Base-by-base conservation (phyloP, 208 protist genomes). In the Acanthamoeba healyi region DNA sequence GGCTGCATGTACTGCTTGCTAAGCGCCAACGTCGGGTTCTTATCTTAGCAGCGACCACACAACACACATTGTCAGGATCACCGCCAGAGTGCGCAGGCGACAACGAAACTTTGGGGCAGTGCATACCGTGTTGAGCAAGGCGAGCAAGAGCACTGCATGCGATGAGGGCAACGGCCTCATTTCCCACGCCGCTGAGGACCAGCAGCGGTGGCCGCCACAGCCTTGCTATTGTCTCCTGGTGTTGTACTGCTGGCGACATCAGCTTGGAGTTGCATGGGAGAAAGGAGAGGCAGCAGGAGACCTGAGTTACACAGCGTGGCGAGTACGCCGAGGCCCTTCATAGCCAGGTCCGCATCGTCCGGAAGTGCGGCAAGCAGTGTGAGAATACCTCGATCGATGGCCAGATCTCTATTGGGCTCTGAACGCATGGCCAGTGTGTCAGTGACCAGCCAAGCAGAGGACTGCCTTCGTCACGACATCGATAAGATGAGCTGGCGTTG, bases 101-200 rank as follows among this genome's bases (percentile, higher is more conserved):
- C 15, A 4, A 12, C 44, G 7, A 49, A 12, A 15, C 4, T 4
- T 34, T 3, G 36, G 36, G 67, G 14, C 12, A 29, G 36, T 7
- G n/a, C 2, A 38, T 84, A 84, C 74, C 42, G 38, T 56, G 38
- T 12, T 56, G 74, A 2, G 74, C 42, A 24, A 84, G 44, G 74
- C 74, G 74, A 36, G 74, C 74, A 1, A 84, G 74, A 6, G 74
- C 74, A 56, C 12, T 84, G 44, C 74, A 84, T 22, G 74, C 74
- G 19, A 58, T 14, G 3, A 56, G 10, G n/a, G 42, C 38, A 0
- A 56, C 44, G n/a, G 42, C 42, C 32, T 74, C 65, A 42, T 46
- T 32, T 3, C 34, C 74, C 2, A 56, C 44, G 9, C 15, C 9
- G 42, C 74, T 84, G 40, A 84, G 38, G 42, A 36, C 26, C 40